A percentile compares a stretch with the other conserved stretches of the same genome.
Conservation (phyloP, 2,329 filamentous ascomycete species). For the Epichloe bromicola region DNA sequence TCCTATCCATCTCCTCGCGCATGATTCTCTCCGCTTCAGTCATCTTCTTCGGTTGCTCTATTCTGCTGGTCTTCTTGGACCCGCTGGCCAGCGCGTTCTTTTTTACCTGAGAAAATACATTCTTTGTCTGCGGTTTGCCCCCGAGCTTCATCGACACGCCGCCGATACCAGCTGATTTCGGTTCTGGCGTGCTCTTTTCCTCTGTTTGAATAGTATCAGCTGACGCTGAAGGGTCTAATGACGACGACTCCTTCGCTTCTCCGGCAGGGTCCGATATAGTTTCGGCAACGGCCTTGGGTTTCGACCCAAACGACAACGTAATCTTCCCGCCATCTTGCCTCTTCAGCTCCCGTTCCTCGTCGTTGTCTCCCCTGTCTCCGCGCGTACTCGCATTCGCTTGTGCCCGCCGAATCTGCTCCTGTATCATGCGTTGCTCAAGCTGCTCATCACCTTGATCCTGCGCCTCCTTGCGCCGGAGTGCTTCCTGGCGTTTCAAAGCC, state of each 20-base stretch:
- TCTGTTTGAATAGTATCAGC: slow-evolving; percentile 4
- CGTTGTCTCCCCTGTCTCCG: slow-evolving; percentile 26
- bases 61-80: slow-evolving; percentile 45
- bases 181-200: slow-evolving; percentile 9
- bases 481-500: slow-evolving; percentile 66
- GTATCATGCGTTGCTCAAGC: slow-evolving; percentile 69
- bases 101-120: slow-evolving; percentile 59
- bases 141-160: slow-evolving; percentile 51
- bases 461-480: slow-evolving; percentile 68
- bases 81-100: slow-evolving; percentile 55
- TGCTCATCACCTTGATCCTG: slow-evolving; percentile 88
- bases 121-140: slow-evolving; percentile 56
- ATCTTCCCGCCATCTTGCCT: slow-evolving; percentile 64
- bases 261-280: background rate
- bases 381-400: slow-evolving; percentile 35
- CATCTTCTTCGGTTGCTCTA: slow-evolving; percentile 65
- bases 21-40: slow-evolving; percentile 82
- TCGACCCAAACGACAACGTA: slow-evolving; percentile 51
- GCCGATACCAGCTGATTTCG: slow-evolving; percentile 21
- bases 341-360: slow-evolving; percentile 36
- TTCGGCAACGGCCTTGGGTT: slow-evolving; percentile 15
- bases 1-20: slow-evolving; percentile 68
- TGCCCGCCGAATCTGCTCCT: slow-evolving; percentile 71
- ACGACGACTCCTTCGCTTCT: slow-evolving; percentile 8
- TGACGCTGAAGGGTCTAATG: slow-evolving; percentile 11